These are phyloP conservation scores for Xylaria telfairii DNA, from an alignment of 495 filamentous ascomycete genomes.

Conservation along the genomic window DNA sequence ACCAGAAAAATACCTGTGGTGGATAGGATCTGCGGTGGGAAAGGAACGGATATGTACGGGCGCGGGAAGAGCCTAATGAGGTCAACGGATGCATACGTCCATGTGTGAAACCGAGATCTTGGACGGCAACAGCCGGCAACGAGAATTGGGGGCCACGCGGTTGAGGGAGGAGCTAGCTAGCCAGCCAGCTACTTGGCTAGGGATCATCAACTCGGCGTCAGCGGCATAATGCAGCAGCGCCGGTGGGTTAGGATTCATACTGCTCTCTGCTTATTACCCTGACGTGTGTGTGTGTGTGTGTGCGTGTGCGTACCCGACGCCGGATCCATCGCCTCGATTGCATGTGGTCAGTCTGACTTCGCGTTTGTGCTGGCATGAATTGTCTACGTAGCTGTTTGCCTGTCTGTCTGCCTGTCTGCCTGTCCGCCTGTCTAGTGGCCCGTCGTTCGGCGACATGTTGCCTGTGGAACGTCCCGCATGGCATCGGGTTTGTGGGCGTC, in stretches of 20 bases:
- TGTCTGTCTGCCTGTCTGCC: neutral
- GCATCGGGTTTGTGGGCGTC: constrained; percentile 19
- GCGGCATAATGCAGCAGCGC: constrained; percentile 26
- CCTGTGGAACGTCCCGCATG: constrained; percentile 23
- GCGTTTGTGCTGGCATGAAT: constrained; percentile 21
- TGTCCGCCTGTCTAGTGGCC: neutral
- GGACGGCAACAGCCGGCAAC: constrained; percentile 27
- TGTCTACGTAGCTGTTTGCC: neutral
- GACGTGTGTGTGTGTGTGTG: neutral
- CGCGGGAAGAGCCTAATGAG: constrained; percentile 30
- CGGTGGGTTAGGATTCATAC: constrained; percentile 25
- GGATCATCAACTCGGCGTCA: constrained; percentile 17
- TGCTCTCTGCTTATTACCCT: neutral
- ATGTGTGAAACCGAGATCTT: constrained; percentile 30
- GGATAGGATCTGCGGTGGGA: constrained; percentile 28
- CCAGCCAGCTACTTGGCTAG: constrained; percentile 9
- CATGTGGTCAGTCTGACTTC: constrained; percentile 11
- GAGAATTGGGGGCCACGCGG: constrained; percentile 17
- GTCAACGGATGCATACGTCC: constrained; percentile 29
- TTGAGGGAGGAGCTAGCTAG: constrained; percentile 6
- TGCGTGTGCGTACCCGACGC: constrained; percentile 13
- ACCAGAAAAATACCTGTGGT: constrained; percentile 19
- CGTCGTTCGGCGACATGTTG: constrained; percentile 16
- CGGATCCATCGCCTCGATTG: constrained; percentile 10
- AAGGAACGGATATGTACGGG: constrained; percentile 28